A percentile compares a stretch with the other conserved stretches of the same genome.
Evolutionary conservation across 2,329 filamentous ascomycete genomes (phyloP).

Genomic region (Tolypocladium cylindrosporum): DNA sequence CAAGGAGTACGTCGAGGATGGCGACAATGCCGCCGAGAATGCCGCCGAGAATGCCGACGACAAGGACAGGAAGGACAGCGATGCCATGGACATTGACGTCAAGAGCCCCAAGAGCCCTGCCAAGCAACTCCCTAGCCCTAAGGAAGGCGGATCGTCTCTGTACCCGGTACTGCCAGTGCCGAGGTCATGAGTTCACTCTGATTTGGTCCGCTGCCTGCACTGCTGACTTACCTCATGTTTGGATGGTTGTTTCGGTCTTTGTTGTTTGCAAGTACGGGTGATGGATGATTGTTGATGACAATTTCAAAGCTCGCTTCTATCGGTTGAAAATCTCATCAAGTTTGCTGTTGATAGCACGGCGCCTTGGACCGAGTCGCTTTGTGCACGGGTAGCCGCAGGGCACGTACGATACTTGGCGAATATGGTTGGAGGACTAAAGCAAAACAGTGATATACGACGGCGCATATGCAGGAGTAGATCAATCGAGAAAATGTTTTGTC

Average conservation of each 20-base stretch:
- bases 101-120: slow-evolving; percentile 18
- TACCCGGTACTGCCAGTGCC: slow-evolving; percentile 30
- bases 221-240: not conserved
- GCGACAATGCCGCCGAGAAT: slow-evolving; percentile 5
- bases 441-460: not conserved
- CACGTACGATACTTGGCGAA: not conserved
- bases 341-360: not conserved
- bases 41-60: slow-evolving; percentile 3
- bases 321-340: not conserved
- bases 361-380: not conserved
- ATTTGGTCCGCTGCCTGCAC: not conserved
- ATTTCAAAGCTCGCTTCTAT: too few species aligned
- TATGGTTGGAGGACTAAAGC: not conserved
- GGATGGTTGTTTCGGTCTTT: not conserved
- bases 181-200: not conserved
- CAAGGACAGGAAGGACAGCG: slow-evolving; percentile 10
- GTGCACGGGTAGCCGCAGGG: not conserved
- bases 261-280: not conserved
- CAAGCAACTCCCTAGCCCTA: slow-evolving; percentile 12
- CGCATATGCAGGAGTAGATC: not conserved
- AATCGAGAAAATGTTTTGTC: not conserved
- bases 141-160: slow-evolving; percentile 23
- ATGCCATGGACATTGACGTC: slow-evolving; percentile 27
- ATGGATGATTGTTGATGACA: not conserved
- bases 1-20: slow-evolving; percentile 38